Conservation (phyloP, 495 filamentous ascomycete species). For the Beverwykella pulmonaria region DNA sequence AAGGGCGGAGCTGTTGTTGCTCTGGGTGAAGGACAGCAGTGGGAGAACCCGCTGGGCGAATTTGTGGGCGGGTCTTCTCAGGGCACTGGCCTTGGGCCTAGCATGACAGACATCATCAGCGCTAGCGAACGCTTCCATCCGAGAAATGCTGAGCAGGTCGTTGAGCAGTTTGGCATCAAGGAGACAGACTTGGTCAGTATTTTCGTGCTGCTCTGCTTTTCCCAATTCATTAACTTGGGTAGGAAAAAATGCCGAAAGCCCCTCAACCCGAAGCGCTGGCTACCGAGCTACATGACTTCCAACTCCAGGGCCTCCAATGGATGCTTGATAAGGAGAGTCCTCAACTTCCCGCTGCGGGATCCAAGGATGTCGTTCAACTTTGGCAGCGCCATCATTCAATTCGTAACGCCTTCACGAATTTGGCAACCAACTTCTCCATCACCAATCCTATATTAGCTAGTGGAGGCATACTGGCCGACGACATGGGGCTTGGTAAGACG, state of each 20-base stretch:
- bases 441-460: conserved; percentile 64
- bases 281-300: conserved; percentile 76
- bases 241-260: conserved; percentile 71
- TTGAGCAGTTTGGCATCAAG: conserved; percentile 67
- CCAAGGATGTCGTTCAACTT: conserved; percentile 71
- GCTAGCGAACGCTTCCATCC: conserved; percentile 72
- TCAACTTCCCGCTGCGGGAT: conserved; percentile 60
- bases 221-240: background rate
- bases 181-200: conserved; percentile 62
- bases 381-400: conserved; percentile 65
- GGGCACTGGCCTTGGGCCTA: conserved; percentile 34
- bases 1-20: conserved; percentile 18
- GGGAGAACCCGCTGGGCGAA: conserved; percentile 41
- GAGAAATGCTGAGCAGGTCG: conserved; percentile 65
- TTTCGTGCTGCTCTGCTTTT: background rate
- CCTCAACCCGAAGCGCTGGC: conserved; percentile 63
- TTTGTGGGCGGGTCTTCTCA: conserved; percentile 31
- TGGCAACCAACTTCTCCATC: conserved; percentile 74
- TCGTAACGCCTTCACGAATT: conserved; percentile 63
- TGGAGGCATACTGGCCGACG: conserved; percentile 87
- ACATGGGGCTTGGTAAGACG: conserved; percentile 95
- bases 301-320: conserved; percentile 83
- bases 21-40: background rate
- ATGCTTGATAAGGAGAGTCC: conserved; percentile 76
- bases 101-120: conserved; percentile 64